These are phyloP conservation scores for Diaporthe destruens DNA, from an alignment of 2,329 filamentous ascomycete species.

Conservation along the genomic window DNA sequence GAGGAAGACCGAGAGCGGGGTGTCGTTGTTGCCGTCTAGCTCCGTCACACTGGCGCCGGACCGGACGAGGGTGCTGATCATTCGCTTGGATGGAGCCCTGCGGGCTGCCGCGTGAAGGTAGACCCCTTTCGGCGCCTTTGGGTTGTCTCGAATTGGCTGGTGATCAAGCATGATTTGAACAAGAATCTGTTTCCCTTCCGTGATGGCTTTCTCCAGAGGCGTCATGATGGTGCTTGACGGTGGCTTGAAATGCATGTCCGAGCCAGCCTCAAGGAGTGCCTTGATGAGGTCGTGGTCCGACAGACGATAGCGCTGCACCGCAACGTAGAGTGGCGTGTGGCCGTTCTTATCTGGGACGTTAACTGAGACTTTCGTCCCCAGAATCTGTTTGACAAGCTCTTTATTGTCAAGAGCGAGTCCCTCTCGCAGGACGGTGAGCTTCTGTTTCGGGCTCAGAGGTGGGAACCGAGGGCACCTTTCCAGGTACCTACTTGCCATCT, in stretches of 20 bases:
- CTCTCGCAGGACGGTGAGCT: constrained; percentile 19
- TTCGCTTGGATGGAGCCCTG: constrained; percentile 20
- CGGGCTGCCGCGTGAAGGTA: constrained; percentile 34
- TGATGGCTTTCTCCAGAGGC: constrained; percentile 30
- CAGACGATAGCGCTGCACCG: neutral
- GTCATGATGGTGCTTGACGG: constrained; percentile 9
- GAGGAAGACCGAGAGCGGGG: constrained; percentile 32
- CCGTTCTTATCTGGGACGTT: constrained; percentile 25
- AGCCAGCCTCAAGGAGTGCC: constrained; percentile 11
- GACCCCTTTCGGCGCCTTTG: constrained; percentile 20
- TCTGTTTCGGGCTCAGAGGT: constrained; percentile 28
- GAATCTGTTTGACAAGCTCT: constrained; percentile 16
- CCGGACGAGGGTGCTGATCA: constrained; percentile 24
- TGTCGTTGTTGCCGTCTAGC: constrained; percentile 30
- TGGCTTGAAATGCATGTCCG: constrained; percentile 22
- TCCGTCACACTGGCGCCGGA: constrained; percentile 32
- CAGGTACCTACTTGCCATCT: constrained; percentile 24
- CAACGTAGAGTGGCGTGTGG: constrained; percentile 29
- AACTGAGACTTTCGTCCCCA: constrained; percentile 19
- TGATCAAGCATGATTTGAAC: constrained; percentile 25
- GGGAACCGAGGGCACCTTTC: neutral
- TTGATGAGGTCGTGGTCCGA: neutral
- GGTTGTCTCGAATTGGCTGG: constrained; percentile 18
- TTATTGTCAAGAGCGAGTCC: neutral
- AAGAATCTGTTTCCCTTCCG: neutral